phyloP scores from a whole-genome alignment of 139 green algal genomes.

The Penium margaritaceum region DNA sequence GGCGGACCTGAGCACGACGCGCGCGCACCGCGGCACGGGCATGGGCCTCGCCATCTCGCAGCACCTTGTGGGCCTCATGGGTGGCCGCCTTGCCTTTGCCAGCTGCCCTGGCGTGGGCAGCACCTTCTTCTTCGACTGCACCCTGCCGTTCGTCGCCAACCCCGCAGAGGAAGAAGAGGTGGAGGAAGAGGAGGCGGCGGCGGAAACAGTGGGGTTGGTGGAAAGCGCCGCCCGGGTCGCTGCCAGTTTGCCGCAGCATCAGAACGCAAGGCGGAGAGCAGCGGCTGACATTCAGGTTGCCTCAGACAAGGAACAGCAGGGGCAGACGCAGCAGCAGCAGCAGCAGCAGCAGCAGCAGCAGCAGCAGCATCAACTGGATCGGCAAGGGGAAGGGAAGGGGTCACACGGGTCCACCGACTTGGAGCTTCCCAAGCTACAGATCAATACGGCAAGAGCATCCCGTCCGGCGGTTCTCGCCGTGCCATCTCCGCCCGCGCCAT shows the following conservation, averaged over 20 bases:
- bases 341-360: neutral
- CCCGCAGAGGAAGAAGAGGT: neutral
- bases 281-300: too few species aligned
- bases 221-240: too few species aligned
- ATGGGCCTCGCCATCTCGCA: slow-evolving; percentile 33
- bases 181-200: too few species aligned
- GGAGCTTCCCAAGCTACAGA: too few species aligned
- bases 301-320: neutral
- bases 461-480: too few species aligned
- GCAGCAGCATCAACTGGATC: neutral
- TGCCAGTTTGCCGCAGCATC: too few species aligned
- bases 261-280: too few species aligned
- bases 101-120: slow-evolving; percentile 10
- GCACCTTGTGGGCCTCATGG: slow-evolving; percentile 24
- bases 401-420: too few species aligned
- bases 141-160: neutral
- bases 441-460: too few species aligned
- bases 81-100: slow-evolving; percentile 15
- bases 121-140: slow-evolving; percentile 23
- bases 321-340: neutral
- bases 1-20: slow-evolving; percentile 10
- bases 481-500: too few species aligned
- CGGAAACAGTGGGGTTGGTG: too few species aligned
- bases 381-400: too few species aligned
- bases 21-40: slow-evolving; percentile 20